Evolutionary conservation across 2,329 filamentous ascomycete genomes (phyloP), one percentile per base, ranked within the genome.

Genomic region (Xylaria polymorpha): DNA sequence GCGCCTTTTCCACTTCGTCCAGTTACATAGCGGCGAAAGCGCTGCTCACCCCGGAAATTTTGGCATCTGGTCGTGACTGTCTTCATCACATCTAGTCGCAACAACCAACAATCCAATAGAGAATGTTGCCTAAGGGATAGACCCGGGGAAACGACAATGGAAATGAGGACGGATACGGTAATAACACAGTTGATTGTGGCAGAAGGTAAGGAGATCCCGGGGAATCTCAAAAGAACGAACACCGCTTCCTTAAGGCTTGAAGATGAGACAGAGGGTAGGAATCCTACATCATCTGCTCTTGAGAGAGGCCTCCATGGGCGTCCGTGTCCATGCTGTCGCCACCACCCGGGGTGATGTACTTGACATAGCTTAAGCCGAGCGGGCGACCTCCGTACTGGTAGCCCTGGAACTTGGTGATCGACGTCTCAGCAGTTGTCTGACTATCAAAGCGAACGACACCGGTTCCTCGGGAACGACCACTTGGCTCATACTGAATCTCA

Each of bases 401-500:
- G 66, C 94, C 94, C 75, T 96, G 95, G 84, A 99, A 99, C 81
- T 99, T 99, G 77, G 93, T 89, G 76, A 99, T 98, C 55, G 95
- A 92, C 25, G 94, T 98, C 76, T 97, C 94, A 1, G 96, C 94
- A 71, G 94, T 97, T 9, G 94, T 90, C 18, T 89, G 83, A 63
- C 83, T 88, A 78, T 97, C 93, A 79, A 99, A 98, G 71, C 96
- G 91, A 65, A 99, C 96, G n/a, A 99, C 96, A 79, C 96, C 96
- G 68, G 93, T 96, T 72, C 96, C 96, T 72, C 94, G 92, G 69
- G 96, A 99, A 76, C 96, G 93, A 55, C 96, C 96, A 77, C 97
- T 98, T 4, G 93, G 92, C 81, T 99, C 96, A 78, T 99, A 98
- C 82, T 99, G 96, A 66, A 99, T 98, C 83, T 99, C 96, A n/a